Base-by-base conservation (phyloP, 2,329 filamentous ascomycete species). In the Ilyonectria destructans region DNA sequence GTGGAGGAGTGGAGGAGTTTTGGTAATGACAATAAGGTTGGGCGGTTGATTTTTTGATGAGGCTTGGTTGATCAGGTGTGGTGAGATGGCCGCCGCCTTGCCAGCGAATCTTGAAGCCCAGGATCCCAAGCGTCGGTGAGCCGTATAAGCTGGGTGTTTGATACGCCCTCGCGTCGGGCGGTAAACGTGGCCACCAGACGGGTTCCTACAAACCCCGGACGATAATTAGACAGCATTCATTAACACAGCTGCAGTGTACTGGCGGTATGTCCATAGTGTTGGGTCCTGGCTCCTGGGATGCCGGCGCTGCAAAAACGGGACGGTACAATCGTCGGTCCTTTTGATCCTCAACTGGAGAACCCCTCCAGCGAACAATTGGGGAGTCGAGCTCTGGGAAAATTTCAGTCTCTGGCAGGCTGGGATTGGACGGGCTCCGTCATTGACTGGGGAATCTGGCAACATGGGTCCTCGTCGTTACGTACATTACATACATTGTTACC, bases 271-370 rank as follows among this genome's bases (percentile, higher is more conserved):
- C 2, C 2, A 4, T 35, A 61, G 31, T 54, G 19, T 37, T 23
- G n/a, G 37, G 21, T n/a, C n/a, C 3, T 23, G n/a, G 37, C 15
- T 19, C 19, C 31, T 35, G 15, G 12, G 21, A 15, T 55, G 46
- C 61, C 46, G 40, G 17, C 8, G 54, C 45, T 58, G 37, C 54
- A 51, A 35, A 45, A 13, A 58, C 37, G 37, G 21, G 33, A 54
- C 37, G 40, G 23, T 55, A 59, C 43, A 62, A 56, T 60, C 45
- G 57, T 55, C 62, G 57, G 56, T 33, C 56, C 57, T 35, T 56
- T 63, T 63, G 61, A 52, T 55, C 55, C 17, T 37, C 8, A 31
- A 31, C 48, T 51, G 48, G 13, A 17, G 48, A 51, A 51, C 23
- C 45, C 19, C 35, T 21, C 15, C 19, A 12, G 45, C 31, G 43